These are phyloP conservation scores for Cordyceps tenuipes DNA, from an alignment of 2,329 filamentous ascomycete species.

Conservation along the genomic window DNA sequence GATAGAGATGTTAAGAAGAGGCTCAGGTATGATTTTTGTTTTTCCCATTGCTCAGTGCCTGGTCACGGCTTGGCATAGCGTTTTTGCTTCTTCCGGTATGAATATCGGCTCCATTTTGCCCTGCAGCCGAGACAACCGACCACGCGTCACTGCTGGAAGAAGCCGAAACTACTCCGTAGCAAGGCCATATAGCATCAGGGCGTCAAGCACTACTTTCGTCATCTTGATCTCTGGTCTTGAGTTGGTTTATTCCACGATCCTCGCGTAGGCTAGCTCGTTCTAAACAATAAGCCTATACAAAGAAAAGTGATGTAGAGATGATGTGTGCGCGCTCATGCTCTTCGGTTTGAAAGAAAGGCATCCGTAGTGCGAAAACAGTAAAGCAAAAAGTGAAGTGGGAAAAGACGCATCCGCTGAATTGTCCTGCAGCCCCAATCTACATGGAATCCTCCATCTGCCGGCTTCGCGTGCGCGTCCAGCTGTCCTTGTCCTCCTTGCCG, in stretches of 20 bases:
- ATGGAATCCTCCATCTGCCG: slow-evolving; percentile 61
- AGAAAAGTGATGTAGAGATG: not conserved
- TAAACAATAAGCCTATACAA: not conserved
- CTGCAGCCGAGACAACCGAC: not conserved
- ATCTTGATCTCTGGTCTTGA: not conserved
- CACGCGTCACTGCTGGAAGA: not conserved
- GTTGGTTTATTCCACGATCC: not conserved
- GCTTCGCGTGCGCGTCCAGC: slow-evolving; percentile 57
- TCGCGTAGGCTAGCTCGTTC: not conserved
- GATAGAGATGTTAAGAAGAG: no score
- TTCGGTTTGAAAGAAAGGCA: not conserved
- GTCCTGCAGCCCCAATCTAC: slow-evolving; percentile 24
- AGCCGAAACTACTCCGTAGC: not conserved
- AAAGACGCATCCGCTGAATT: not conserved
- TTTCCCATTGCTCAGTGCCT: no score
- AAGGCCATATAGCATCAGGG: not conserved
- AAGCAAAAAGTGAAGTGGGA: not conserved
- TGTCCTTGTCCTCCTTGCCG: slow-evolving; percentile 56
- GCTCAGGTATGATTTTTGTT: no score
- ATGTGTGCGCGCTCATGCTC: not conserved
- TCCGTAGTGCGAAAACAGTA: not conserved
- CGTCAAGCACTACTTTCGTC: not conserved
- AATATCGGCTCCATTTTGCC: not conserved
- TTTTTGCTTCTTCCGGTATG: no score
- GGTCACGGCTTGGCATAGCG: no score